Evolutionary conservation across 2,329 filamentous ascomycete species (phyloP).

Genomic region (Dryadomyces sulphureus): DNA sequence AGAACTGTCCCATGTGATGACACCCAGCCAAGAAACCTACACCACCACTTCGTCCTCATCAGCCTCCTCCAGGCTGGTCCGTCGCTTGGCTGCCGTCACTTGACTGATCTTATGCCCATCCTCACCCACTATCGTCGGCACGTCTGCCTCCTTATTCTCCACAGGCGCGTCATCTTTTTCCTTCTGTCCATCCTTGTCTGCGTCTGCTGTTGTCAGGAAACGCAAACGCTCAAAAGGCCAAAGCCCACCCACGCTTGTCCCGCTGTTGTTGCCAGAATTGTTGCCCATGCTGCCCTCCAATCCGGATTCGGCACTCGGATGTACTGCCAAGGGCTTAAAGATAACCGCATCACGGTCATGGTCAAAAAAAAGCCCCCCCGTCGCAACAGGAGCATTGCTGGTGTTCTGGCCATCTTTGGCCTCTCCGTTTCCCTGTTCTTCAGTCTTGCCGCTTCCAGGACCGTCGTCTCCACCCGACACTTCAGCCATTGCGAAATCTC

Average conservation of each 20-base stretch:
- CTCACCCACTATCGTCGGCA: slow-evolving; percentile 19
- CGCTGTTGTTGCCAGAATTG: not conserved
- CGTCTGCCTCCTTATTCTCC: slow-evolving; percentile 14
- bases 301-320: slow-evolving; percentile 20
- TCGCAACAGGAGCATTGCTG: slow-evolving; percentile 3
- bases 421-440: slow-evolving; percentile 6
- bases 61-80: slow-evolving; percentile 45
- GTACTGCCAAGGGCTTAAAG: slow-evolving; percentile 38
- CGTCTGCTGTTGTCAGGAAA: slow-evolving; percentile 9
- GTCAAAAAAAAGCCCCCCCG: slow-evolving; percentile 11
- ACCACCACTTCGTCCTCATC: slow-evolving; percentile 37
- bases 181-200: slow-evolving; percentile 2
- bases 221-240: slow-evolving; percentile 41
- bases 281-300: no score
- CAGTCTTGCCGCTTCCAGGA: slow-evolving; percentile 7
- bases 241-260: slow-evolving; percentile 21
- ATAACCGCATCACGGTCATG: slow-evolving; percentile 26
- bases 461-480: slow-evolving; percentile 12
- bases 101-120: slow-evolving; percentile 27
- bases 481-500: slow-evolving; percentile 54
- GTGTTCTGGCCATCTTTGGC: not conserved
- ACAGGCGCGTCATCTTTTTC: not conserved
- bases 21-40: not conserved
- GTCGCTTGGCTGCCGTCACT: slow-evolving; percentile 35
- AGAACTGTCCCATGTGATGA: not conserved